These are phyloP conservation scores for Setomelanomma holmii DNA, from an alignment of 2,329 filamentous ascomycete species.

Conservation along the genomic window DNA sequence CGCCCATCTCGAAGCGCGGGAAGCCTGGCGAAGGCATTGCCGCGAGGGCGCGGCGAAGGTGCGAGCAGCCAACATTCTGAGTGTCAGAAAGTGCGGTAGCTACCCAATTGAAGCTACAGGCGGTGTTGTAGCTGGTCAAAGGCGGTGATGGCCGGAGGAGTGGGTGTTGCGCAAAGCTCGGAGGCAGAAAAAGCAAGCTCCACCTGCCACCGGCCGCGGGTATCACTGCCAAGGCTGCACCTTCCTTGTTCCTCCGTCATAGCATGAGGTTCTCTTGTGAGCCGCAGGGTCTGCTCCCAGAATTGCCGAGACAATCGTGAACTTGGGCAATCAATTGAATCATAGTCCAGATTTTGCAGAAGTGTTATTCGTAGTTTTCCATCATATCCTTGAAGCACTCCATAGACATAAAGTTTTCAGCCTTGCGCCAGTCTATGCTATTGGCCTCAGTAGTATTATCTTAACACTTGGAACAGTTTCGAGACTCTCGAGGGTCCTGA, in stretches of 20 bases:
- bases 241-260: background rate
- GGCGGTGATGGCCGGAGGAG: slow-evolving; percentile 26
- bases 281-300: too few species aligned
- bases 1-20: slow-evolving; percentile 55
- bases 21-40: slow-evolving; percentile 77
- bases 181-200: slow-evolving; percentile 38
- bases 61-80: slow-evolving; percentile 83
- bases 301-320: too few species aligned
- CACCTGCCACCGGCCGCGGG: slow-evolving; percentile 24
- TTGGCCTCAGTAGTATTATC: too few species aligned
- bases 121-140: slow-evolving; percentile 37
- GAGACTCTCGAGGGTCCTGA: too few species aligned
- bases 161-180: slow-evolving; percentile 34
- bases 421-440: too few species aligned
- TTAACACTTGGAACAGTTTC: too few species aligned
- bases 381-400: too few species aligned
- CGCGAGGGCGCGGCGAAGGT: slow-evolving; percentile 77
- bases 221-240: slow-evolving; percentile 12
- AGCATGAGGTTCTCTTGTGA: too few species aligned
- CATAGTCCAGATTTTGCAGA: too few species aligned
- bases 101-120: slow-evolving; percentile 45
- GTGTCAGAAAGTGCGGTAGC: slow-evolving; percentile 27
- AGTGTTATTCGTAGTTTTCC: too few species aligned
- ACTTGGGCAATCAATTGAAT: too few species aligned
- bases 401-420: too few species aligned